Evolutionary conservation across 495 filamentous ascomycete genomes (phyloP).

Genomic region (Daldinia childiae): DNA sequence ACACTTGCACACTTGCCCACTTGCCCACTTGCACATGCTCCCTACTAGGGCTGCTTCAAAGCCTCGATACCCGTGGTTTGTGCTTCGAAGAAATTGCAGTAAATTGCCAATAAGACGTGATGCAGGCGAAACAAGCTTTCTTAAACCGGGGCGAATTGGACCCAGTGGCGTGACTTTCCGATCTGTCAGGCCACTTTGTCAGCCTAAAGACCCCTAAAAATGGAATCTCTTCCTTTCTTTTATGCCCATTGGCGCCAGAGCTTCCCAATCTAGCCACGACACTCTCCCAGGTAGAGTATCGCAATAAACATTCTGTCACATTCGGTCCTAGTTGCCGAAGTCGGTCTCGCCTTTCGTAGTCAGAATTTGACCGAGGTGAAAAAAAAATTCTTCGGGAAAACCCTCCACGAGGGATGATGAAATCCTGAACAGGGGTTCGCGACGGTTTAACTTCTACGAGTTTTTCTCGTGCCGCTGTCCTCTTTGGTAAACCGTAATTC

Average conservation of each 20-base stretch:
- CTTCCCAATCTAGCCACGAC: slow-evolving; percentile 40
- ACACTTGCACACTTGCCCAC: too few species aligned
- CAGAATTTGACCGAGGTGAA: slow-evolving; percentile 43
- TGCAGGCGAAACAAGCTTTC: slow-evolving; percentile 39
- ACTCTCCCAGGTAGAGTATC: slow-evolving; percentile 34
- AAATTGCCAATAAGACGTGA: slow-evolving; percentile 36
- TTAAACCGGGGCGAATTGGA: slow-evolving; percentile 36
- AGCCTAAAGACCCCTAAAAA: slow-evolving; percentile 45
- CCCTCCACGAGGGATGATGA: slow-evolving; percentile 40
- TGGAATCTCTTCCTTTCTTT: slow-evolving; percentile 34
- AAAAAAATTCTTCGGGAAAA: slow-evolving; percentile 38
- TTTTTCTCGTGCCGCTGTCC: slow-evolving; percentile 18
- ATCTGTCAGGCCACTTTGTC: slow-evolving; percentile 43
- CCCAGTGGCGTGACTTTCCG: slow-evolving; percentile 40
- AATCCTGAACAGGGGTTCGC: slow-evolving; percentile 36
- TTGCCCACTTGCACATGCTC: slow-evolving; percentile 43
- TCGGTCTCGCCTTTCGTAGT: slow-evolving; percentile 31
- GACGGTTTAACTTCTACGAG: slow-evolving; percentile 32
- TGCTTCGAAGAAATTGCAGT: slow-evolving; percentile 30
- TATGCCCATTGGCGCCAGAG: slow-evolving; percentile 39
- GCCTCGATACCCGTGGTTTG: slow-evolving; percentile 32
- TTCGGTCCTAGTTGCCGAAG: slow-evolving; percentile 38
- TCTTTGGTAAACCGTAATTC: slow-evolving; percentile 21
- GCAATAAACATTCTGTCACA: slow-evolving; percentile 37
- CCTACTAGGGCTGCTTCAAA: slow-evolving; percentile 18